A percentile compares a stretch with the other conserved stretches of the same genome.
Evolutionary conservation across 257 asterid species (phyloP).

Genomic region (Ligustrum vulgare): DNA sequence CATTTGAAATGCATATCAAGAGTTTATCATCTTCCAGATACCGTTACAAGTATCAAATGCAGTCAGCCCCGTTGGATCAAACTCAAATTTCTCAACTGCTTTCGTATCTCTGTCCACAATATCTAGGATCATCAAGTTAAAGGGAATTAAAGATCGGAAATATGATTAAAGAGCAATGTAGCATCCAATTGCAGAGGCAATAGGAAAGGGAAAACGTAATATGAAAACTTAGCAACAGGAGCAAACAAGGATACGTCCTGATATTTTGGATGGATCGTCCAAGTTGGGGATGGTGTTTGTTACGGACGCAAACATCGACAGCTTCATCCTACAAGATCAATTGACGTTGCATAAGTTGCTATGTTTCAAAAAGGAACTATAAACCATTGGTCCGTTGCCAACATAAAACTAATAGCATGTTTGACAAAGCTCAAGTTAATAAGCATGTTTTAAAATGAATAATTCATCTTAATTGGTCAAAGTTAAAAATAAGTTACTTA

Average conservation of each 20-base stretch:
- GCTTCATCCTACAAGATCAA: slow-evolving; percentile 66
- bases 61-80: slow-evolving; percentile 41
- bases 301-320: slow-evolving; percentile 84
- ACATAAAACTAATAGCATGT: not conserved
- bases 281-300: slow-evolving; percentile 70
- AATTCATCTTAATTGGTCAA: not conserved
- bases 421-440: not conserved
- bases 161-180: not conserved
- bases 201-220: slow-evolving; percentile 2
- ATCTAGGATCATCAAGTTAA: slow-evolving; percentile 46
- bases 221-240: slow-evolving; percentile 6
- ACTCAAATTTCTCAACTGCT: slow-evolving; percentile 45
- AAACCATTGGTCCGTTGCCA: too few species aligned
- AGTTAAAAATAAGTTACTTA: not conserved
- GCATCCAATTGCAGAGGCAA: not conserved
- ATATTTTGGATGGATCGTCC: slow-evolving; percentile 61
- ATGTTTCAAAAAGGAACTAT: slow-evolving; percentile 1
- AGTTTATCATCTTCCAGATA: slow-evolving; percentile 64
- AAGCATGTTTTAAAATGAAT: not conserved
- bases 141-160: slow-evolving; percentile 24
- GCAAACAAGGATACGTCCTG: slow-evolving; percentile 82
- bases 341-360: slow-evolving; percentile 15
- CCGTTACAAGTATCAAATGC: slow-evolving; percentile 48
- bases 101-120: slow-evolving; percentile 62
- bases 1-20: slow-evolving; percentile 11